Evolutionary conservation across 2,329 filamentous ascomycete genomes (phyloP).

Genomic region (Lecanicillium sp.): DNA sequence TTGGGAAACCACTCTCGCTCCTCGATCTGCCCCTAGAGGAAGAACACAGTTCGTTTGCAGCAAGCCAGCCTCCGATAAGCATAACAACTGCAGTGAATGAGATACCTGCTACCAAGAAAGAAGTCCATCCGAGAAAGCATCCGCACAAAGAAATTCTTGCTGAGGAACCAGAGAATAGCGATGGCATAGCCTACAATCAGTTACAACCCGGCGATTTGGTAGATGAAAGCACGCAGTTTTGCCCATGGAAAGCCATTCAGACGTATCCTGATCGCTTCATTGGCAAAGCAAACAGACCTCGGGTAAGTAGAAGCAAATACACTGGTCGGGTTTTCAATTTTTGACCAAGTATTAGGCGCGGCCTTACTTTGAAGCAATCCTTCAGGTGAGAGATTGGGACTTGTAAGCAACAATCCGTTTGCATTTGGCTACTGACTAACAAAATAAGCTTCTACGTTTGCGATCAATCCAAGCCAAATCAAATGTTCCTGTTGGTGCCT

Average conservation of each 20-base stretch:
- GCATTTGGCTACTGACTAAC: not conserved
- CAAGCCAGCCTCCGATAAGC: too few relatives aligned
- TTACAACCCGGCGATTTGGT: not conserved
- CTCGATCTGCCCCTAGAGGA: too few relatives aligned
- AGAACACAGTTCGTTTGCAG: too few relatives aligned
- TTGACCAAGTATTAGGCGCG: conserved; percentile 23
- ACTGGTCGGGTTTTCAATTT: too few relatives aligned
- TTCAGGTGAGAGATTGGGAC: conserved; percentile 61
- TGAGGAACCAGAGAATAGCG: too few relatives aligned
- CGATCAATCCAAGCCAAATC: conserved; percentile 35
- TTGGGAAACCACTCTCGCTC: too few relatives aligned
- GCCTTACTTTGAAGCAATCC: conserved; percentile 49
- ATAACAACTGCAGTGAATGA: too few relatives aligned
- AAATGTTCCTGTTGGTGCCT: conserved; percentile 59
- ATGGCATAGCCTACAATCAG: too few relatives aligned
- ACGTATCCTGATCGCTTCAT: conserved; percentile 54
- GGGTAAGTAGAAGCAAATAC: conserved; percentile 33
- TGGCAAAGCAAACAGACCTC: conserved; percentile 40
- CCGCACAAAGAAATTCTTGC: too few relatives aligned
- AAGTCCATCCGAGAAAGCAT: too few relatives aligned
- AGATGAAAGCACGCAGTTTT: conserved; percentile 27
- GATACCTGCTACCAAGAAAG: too few relatives aligned
- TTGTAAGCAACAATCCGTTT: conserved; percentile 48
- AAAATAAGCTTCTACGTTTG: conserved; percentile 56
- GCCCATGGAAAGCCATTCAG: conserved; percentile 43